Conservation (phyloP, 768 basidiomycete genomes). For the Amanita inopinata region DNA sequence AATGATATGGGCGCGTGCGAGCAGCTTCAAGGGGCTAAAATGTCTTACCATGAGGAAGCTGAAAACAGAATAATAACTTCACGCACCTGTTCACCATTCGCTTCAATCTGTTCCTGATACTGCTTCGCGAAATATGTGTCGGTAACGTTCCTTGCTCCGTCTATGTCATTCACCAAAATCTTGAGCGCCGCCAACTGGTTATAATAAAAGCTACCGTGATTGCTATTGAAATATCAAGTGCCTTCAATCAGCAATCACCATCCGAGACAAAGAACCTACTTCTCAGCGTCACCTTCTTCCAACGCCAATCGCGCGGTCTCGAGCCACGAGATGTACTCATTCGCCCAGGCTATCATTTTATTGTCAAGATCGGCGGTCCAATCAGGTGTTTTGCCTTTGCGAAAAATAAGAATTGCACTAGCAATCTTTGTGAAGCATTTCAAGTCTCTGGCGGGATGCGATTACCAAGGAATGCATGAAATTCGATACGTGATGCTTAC, state of each 20-base stretch:
- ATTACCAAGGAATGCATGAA: background rate
- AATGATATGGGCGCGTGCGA: conserved; percentile 57
- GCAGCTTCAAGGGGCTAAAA: conserved; percentile 47
- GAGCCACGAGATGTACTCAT: conserved; percentile 46
- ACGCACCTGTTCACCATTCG: conserved; percentile 47
- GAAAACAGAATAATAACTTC: background rate
- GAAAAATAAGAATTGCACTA: conserved; percentile 42
- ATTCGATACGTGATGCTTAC: conserved; percentile 22
- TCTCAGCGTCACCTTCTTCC: conserved; percentile 33
- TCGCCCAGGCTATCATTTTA: conserved; percentile 40
- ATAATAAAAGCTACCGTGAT: conserved; percentile 58
- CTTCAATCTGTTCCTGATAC: conserved; percentile 43
- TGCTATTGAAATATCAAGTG: conserved; percentile 26
- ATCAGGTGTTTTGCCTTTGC: conserved; percentile 35
- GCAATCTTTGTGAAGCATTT: conserved; percentile 49
- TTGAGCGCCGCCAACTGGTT: conserved; percentile 51
- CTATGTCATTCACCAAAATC: conserved; percentile 38
- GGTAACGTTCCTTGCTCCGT: conserved; percentile 37
- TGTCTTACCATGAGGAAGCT: conserved; percentile 1
- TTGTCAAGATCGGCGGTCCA: conserved; percentile 47
- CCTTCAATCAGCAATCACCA: background rate
- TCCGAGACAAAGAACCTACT: conserved; percentile 28
- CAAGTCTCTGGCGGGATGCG: conserved; percentile 32
- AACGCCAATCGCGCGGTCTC: conserved; percentile 37
- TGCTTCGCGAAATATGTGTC: conserved; percentile 40